Conservation (phyloP, 2,329 filamentous ascomycete species). For the Colletotrichum trifolii region DNA sequence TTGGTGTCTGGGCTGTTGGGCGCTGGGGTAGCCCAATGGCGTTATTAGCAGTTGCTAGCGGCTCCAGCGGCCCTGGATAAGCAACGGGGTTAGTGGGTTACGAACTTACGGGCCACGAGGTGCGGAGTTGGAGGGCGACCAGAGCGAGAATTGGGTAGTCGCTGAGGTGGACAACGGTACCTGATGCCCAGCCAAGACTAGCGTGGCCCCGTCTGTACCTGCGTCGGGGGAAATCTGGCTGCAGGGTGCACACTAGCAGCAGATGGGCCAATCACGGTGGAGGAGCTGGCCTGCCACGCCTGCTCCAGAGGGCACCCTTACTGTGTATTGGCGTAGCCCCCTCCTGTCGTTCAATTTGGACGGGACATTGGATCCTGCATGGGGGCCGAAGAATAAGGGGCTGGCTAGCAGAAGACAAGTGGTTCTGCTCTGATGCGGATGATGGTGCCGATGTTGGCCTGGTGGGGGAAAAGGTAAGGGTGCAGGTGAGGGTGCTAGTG, state of each 20-base stretch:
- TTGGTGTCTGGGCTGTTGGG: background rate
- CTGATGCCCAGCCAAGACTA: conserved; percentile 18
- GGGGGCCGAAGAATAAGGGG: background rate
- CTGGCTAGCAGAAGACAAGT: too few relatives aligned
- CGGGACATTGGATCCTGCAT: conserved; percentile 32
- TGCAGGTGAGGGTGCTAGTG: too few relatives aligned
- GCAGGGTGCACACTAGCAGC: conserved; percentile 15
- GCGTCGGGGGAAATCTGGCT: conserved; percentile 31
- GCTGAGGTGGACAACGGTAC: conserved; percentile 14
- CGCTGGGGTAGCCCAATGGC: conserved; percentile 28
- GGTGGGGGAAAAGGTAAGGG: too few relatives aligned
- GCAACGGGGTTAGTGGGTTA: conserved; percentile 25
- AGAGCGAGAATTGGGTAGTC: background rate
- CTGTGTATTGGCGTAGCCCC: conserved; percentile 14
- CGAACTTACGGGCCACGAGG: conserved; percentile 30
- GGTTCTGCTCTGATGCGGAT: too few relatives aligned
- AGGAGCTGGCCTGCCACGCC: background rate
- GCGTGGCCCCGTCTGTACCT: conserved; percentile 33
- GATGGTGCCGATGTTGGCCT: too few relatives aligned
- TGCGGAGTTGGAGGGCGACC: conserved; percentile 23
- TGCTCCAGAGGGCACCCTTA: conserved; percentile 19
- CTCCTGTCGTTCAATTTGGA: conserved; percentile 30
- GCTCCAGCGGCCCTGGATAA: conserved; percentile 22
- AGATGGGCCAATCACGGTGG: conserved; percentile 4
- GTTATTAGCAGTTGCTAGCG: conserved; percentile 23